Evolutionary conservation across 2,329 filamentous ascomycete species (phyloP), one percentile per base, ranked within the genome.

Genomic region (Alternaria dauci): DNA sequence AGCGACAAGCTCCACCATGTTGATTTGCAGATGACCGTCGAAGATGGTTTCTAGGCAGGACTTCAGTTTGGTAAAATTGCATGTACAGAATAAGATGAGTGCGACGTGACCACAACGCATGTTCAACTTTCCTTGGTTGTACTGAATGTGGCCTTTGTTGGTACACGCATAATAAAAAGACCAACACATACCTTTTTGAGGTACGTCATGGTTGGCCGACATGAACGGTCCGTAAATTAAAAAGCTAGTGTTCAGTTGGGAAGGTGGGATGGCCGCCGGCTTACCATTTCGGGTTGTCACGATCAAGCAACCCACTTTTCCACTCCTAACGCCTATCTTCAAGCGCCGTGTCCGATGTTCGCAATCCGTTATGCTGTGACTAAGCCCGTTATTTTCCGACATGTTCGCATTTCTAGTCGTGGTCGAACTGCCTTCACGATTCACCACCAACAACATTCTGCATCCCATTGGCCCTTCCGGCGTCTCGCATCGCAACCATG

Each of bases 401-500:
- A n/a, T 50, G 26, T 26, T 26, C 18, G 46, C 46, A 8, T 50
- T 38, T 7, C 46, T 36, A 2, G 14, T 26, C 46, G 32, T 23
- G 8, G 32, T 38, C 46, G 32, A 18, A 30, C 32, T 50, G 39
- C 51, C 32, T 11, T 11, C 8, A 16, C 30, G 8, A 36, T 14
- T 50, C 14, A 46, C 11, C 39, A 55, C 23, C 46, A 46, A 9
- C 32, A 36, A 18, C 53, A 11, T 20, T n/a, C 11, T 32, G 2
- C 9, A 36, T 36, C 14, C n/a, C 16, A 47, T 8, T 26, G 20
- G 34, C 28, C 18, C 30, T 11, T 18, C 44, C 14, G 44, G n/a
- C 51, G 41, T 16, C 42, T 52, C 30, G 26, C 41, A 46, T 28
- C 43, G 16, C 58, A 58, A 68, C 8, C 23, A 73, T 72, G 71